These are phyloP conservation scores for Diutina ranongensis DNA, from an alignment of 1,139 yeast species.

Conservation along the genomic window DNA sequence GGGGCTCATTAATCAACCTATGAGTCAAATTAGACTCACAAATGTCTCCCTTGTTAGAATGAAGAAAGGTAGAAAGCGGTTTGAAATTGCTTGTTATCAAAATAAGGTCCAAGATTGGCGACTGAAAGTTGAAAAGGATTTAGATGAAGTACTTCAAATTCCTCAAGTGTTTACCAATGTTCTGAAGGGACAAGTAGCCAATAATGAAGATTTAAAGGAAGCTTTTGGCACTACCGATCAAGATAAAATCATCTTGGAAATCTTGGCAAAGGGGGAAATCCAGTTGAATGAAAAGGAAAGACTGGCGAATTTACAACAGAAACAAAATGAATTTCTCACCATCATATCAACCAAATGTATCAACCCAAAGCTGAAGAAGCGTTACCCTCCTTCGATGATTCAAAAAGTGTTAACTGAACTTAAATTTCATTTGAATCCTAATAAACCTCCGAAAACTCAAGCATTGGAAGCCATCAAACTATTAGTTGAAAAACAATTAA, in stretches of 20 bases:
- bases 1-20: conserved; percentile 75
- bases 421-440: conserved; percentile 71
- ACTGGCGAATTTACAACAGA: conserved; percentile 59
- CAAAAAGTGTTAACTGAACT: conserved; percentile 75
- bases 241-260: conserved; percentile 66
- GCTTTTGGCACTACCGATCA: conserved; percentile 69
- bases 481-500: conserved; percentile 64
- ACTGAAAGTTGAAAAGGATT: conserved; percentile 76
- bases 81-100: conserved; percentile 93
- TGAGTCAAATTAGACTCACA: conserved; percentile 78
- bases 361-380: conserved; percentile 77
- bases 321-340: conserved; percentile 73
- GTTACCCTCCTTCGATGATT: conserved; percentile 91
- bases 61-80: conserved; percentile 82
- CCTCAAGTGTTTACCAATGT: conserved; percentile 93
- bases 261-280: conserved; percentile 81
- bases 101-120: conserved; percentile 96
- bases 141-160: conserved; percentile 91
- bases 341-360: conserved; percentile 85
- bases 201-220: conserved; percentile 67
- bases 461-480: conserved; percentile 86
- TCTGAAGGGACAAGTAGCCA: conserved; percentile 90
- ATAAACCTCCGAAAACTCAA: conserved; percentile 73
- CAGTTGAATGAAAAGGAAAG: conserved; percentile 93
- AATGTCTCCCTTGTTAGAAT: conserved; percentile 88